Base-by-base conservation (phyloP, 2,329 filamentous ascomycete species). In the Grosmannia clavigera region DNA sequence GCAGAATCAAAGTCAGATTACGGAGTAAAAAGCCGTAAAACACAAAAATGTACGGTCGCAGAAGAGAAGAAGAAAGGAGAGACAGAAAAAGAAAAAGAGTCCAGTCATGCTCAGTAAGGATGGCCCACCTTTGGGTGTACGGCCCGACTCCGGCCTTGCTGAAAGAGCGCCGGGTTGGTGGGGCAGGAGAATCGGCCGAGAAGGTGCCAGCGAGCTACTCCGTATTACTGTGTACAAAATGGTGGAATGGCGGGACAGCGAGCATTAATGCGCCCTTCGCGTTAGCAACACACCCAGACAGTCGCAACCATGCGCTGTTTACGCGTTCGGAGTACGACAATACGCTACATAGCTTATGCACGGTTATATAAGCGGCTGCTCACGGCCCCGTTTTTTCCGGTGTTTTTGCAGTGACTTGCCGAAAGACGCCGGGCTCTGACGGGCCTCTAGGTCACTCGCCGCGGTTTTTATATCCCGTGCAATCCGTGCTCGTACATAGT, bases 71-170 rank as follows among this genome's bases (percentile, higher is more conserved):
- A 22, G 22, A 22, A 22, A 22, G 22, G 22, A 22, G 22, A 22
- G 22, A 22, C 22, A 43, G 16, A 16, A 19, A 19, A 6, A 43
- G 5, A 16, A 19, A 43, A 40, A 40, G 38, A 43, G 12, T 3
- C 9, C 43, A 51, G 22, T 22, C n/a, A 25, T 51, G 48, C 50
- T 52, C 50, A 52, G 50, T 52, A 52, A 52, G 27, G 16, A 31
- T 7, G 25, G 7, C 27, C 52, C 19, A 46, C 43, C 43, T 2
- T 46, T 19, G 19, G 40, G 16, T 55, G 52, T 19, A 55, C 55
- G 55, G 55, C 40, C 55, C 55, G 55, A 57, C 55, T 57, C 55
- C 40, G 55, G 38, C 55, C 40, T 22, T 43, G 35, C 40, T 29
- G n/a, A 50, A 29, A 46, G 38, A 40, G 35, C 55, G 38, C 16